These are phyloP conservation scores for Zelonia costaricensis DNA, from an alignment of 208 protist genomes.

Conservation along the genomic window DNA sequence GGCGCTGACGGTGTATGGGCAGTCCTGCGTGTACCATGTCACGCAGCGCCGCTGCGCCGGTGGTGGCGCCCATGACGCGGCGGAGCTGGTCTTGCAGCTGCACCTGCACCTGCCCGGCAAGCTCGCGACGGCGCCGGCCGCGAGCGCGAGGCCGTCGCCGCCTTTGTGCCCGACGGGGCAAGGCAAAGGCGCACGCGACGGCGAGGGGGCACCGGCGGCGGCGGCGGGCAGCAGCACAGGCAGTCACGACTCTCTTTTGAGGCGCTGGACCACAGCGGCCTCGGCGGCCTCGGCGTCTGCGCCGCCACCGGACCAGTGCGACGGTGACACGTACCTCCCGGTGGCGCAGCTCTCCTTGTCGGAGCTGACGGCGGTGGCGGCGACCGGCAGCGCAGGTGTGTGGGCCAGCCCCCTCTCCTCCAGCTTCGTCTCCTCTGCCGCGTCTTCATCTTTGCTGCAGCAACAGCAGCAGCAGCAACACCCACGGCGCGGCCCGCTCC, in stretches of 20 bases:
- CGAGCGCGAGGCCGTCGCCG: no score
- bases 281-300: constrained; percentile 17
- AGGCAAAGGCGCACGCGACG: no score
- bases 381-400: neutral
- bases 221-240: no score
- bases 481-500: no score
- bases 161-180: no score
- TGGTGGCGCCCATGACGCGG: neutral
- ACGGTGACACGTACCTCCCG: constrained; percentile 4
- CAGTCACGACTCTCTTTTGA: constrained; percentile 25
- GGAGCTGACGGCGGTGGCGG: constrained; percentile 4
- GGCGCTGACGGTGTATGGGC: constrained; percentile 40
- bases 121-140: no score
- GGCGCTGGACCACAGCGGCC: constrained; percentile 19
- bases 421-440: neutral
- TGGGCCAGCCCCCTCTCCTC: neutral
- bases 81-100: neutral
- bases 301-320: constrained; percentile 2
- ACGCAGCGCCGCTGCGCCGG: constrained; percentile 2
- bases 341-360: constrained; percentile 18
- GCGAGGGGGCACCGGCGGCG: no score
- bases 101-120: constrained; percentile 3
- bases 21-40: constrained; percentile 43
- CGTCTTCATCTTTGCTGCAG: neutral
- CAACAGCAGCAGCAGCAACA: constrained; percentile 4